Conservation (phyloP, 2,329 filamentous ascomycete genomes). For the Epichloe brachyelytri region DNA sequence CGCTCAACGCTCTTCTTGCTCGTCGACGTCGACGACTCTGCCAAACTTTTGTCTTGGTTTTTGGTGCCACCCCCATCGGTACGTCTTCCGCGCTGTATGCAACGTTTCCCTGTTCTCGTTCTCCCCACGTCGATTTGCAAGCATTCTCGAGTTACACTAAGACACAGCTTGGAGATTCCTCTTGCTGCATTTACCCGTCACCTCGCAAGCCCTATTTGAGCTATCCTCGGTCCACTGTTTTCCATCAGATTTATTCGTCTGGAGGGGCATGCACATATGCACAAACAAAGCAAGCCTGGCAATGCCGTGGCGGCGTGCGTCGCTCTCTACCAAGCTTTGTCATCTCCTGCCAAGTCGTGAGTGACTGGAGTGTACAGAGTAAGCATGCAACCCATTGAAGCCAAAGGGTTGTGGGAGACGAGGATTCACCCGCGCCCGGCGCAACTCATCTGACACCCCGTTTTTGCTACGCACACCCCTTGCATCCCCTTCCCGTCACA, state of each 20-base stretch:
- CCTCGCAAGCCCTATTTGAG: neutral
- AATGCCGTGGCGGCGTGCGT: constrained; percentile 4
- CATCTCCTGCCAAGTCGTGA: neutral
- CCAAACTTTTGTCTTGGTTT: neutral
- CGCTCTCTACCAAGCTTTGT: neutral
- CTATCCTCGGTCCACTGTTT: neutral
- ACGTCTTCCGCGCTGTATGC: neutral
- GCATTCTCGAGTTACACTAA: neutral
- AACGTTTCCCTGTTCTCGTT: neutral
- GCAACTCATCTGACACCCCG: neutral
- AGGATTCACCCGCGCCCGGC: neutral
- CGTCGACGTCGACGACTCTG: neutral
- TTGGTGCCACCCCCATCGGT: neutral
- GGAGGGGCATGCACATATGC: neutral
- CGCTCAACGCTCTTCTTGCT: neutral
- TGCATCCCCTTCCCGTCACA: neutral
- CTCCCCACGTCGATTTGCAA: neutral
- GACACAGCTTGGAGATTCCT: neutral
- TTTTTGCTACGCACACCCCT: constrained; percentile 1
- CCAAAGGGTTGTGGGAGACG: neutral
- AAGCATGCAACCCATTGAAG: neutral
- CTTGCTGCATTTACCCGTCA: neutral
- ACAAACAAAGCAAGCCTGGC: neutral
- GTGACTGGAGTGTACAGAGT: neutral
- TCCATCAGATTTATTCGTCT: neutral